phyloP scores from a whole-genome alignment of 441 rosid species.

The Mallotus japonicus region DNA sequence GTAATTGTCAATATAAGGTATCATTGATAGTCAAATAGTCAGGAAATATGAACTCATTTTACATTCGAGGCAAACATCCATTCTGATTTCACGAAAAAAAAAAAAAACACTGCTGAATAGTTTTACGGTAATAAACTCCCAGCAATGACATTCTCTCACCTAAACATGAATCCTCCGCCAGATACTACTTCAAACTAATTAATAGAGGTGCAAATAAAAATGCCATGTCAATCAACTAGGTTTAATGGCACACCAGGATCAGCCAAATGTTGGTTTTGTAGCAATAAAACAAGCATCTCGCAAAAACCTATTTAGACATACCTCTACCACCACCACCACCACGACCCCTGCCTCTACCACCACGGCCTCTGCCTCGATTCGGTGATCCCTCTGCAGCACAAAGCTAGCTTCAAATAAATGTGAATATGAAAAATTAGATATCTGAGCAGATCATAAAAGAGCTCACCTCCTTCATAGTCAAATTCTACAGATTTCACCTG shows the following conservation, averaged over 20 bases:
- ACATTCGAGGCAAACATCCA: background rate
- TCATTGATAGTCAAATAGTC: background rate
- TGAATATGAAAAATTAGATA: background rate
- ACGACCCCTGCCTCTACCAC: conserved; percentile 62
- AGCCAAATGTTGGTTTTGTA: background rate
- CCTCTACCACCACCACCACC: conserved; percentile 79
- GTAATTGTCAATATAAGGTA: background rate
- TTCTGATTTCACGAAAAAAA: background rate
- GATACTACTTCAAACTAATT: background rate
- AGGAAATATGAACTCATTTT: background rate
- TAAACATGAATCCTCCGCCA: background rate
- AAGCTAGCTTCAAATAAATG: conserved; percentile 11
- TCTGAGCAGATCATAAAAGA: background rate
- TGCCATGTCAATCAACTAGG: background rate
- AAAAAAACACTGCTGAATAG: too few species aligned
- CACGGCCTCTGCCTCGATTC: conserved; percentile 65
- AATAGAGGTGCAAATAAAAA: background rate
- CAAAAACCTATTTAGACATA: conserved; percentile 23
- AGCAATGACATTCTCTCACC: background rate
- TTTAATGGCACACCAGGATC: background rate
- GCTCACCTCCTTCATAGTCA: conserved; percentile 78
- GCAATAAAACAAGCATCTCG: background rate
- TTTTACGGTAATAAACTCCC: background rate
- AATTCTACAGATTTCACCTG: conserved; percentile 60
- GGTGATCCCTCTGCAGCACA: conserved; percentile 73